Evolutionary conservation across 2,329 filamentous ascomycete genomes (phyloP), one percentile per base, ranked within the genome.

Genomic region (Didymosphaeria variabile): DNA sequence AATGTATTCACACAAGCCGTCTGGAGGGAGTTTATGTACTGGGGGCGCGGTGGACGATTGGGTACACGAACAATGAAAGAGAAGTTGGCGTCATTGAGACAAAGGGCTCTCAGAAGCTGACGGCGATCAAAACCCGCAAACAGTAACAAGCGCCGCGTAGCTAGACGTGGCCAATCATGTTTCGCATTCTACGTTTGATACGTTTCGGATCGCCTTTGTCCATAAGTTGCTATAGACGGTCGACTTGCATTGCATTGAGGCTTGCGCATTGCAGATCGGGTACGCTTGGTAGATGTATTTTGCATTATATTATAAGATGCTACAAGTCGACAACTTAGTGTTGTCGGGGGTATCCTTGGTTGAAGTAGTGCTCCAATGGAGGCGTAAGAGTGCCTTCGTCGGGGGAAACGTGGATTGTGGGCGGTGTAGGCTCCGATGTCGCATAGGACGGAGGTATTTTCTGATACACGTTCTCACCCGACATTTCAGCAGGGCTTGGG

Each of bases 51-150:
- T 21, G n/a, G 10, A 10, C 12, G 15, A 17, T 55, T 36, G 53
- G 23, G 31, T 23, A 19, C 40, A 19, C 23, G 26, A 36, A 55
- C 44, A 50, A 38, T 21, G 31, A 29, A 13, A 6, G n/a, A 23
- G 15, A 47, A 45, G 13, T 62, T 61, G 61, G 57, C 55, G 47
- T 65, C 52, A 55, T 31, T 21, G 12, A n/a, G 56, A 65, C 55
- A 67, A 68, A 65, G 60, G 47, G 55, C 15, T n/a, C 45, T 59
- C 46, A 55, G 52, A 65, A 64, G 60, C 57, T 55, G 60, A 59
- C 60, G 59, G 31, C 40, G 56, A 31, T 32, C 40, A 21, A 19
- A 47, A 60, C 65, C 64, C 66, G 66, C 64, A 68, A 67, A 65
- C 66, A 52, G 63, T 36, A 26, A 34, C 2, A 42, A 40, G 23